Conservation (phyloP, 2,329 filamentous ascomycete species). For the Penicillium vulpinum region DNA sequence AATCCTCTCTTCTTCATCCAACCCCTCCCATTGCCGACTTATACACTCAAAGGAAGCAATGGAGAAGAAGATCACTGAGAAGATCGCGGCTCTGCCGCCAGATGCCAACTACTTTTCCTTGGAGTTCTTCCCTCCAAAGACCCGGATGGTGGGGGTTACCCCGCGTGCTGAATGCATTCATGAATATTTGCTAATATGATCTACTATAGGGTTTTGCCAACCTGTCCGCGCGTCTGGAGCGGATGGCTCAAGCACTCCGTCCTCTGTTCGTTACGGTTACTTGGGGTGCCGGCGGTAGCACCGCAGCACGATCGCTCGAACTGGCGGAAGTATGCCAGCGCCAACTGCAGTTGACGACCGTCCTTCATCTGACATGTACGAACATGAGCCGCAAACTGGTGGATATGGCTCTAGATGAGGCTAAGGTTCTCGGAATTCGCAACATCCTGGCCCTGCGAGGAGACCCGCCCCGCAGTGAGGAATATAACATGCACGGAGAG, state of each 20-base stretch:
- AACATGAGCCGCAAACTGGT: constrained; percentile 90
- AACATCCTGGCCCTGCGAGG: constrained; percentile 92
- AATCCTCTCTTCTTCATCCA: constrained; percentile 21
- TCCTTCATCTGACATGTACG: constrained; percentile 93
- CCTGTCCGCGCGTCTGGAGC: constrained; percentile 85
- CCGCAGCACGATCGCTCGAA: constrained; percentile 85
- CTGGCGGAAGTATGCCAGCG: constrained; percentile 93
- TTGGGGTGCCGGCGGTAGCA: constrained; percentile 95
- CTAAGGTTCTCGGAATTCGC: constrained; percentile 83
- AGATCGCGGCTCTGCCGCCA: constrained; percentile 84
- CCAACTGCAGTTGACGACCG: constrained; percentile 88
- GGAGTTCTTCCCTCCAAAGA: constrained; percentile 99
- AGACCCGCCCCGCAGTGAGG: constrained; percentile 84
- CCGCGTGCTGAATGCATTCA: constrained; percentile 23
- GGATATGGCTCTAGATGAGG: constrained; percentile 86
- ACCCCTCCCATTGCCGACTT: constrained; percentile 16
- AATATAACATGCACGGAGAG: constrained; percentile 71
- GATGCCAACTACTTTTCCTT: constrained; percentile 88
- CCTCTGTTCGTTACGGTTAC: constrained; percentile 97
- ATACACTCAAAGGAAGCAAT: constrained; percentile 45
- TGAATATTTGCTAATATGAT: constrained; percentile 25
- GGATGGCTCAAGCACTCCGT: constrained; percentile 87
- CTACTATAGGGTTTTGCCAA: constrained; percentile 74
- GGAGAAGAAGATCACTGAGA: constrained; percentile 93
- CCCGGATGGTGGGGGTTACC: constrained; percentile 65